Evolutionary conservation across 2,329 filamentous ascomycete species (phyloP), one percentile per base, ranked within the genome.

Genomic region (Cladophialophora immunda): DNA sequence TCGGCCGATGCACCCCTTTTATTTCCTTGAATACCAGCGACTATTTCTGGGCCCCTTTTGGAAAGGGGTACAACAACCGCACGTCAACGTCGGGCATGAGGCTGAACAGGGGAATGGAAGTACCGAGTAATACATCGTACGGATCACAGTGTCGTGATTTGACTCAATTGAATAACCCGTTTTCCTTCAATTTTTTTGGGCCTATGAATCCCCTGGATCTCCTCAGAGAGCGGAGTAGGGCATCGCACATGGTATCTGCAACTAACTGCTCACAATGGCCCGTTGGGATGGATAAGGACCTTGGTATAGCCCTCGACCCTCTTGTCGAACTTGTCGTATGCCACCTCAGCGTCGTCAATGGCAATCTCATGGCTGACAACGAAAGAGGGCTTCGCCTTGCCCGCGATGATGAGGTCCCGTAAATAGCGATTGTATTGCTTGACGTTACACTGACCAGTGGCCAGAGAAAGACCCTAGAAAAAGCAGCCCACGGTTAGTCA

Each of bases 341-440:
- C 87, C 6, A 78, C 76, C 15, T 85, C 83, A 0, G 86, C 87
- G 25, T 89, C 86, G 2, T 90, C 87, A 25, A 91, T 84, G 9
- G 79, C 81, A 65, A 90, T 86, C 73, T 90, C 87, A 69, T 90
- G 87, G 1, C 85, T 87, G 6, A 90, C 86, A 1, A 90, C 87
- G 70, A 90, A 91, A 64, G 84, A 87, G 3, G 89, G 89, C 75
- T 88, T 89, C 0, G 88, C 89, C 66, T 84, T 85, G 2, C 88
- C 87, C 0, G 85, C 78, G 52, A 90, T 86, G 71, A 90, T 90
- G 72, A 91, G 79, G 68, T 90, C 88, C 13, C 88, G 82, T 45
- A 90, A 77, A 72, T 90, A 89, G 27, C 87, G 81, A 74, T 90
- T 90, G 76, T 90, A 90, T 0, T 84, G 80, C 77, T 90, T 90